phyloP scores from a whole-genome alignment of 164 flowering plant genomes.

The Sedum album region DNA sequence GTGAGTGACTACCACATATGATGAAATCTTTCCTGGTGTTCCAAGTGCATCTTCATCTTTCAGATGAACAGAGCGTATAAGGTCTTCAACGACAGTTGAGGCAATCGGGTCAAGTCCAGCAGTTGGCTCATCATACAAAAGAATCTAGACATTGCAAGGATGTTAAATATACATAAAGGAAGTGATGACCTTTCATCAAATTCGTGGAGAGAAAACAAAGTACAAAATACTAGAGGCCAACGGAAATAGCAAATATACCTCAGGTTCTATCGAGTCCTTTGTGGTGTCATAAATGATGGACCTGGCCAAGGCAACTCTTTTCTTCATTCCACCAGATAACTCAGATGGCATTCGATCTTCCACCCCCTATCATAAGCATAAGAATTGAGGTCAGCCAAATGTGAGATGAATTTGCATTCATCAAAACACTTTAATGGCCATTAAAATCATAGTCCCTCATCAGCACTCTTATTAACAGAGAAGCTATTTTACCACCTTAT shows the following conservation, averaged over 20 bases:
- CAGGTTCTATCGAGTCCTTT: conserved; percentile 72
- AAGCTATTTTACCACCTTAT: not conserved
- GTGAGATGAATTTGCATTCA: not conserved
- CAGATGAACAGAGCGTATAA: conserved; percentile 85
- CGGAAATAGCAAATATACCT: conserved; percentile 38
- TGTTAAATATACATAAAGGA: not conserved
- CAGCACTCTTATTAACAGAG: not conserved
- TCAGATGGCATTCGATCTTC: conserved; percentile 95
- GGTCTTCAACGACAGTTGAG: conserved; percentile 98
- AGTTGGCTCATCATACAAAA: conserved; percentile 95
- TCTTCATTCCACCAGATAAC: conserved; percentile 98
- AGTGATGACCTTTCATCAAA: not conserved
- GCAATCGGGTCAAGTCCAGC: conserved; percentile 99
- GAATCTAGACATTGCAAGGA: conserved; percentile 42
- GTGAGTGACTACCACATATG: conserved; percentile 93
- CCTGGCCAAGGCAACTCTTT: conserved; percentile 93
- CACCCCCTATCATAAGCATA: conserved; percentile 49
- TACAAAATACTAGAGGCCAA: not conserved
- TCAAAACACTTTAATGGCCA: too few relatives aligned
- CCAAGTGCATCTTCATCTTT: conserved; percentile 57
- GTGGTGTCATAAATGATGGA: conserved; percentile 84
- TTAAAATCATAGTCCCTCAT: not conserved
- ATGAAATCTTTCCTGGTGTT: conserved; percentile 74
- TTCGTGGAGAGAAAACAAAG: not conserved
- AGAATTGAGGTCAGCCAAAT: not conserved